phyloP scores from a whole-genome alignment of 257 asterid species.

The Sherardia arvensis region DNA sequence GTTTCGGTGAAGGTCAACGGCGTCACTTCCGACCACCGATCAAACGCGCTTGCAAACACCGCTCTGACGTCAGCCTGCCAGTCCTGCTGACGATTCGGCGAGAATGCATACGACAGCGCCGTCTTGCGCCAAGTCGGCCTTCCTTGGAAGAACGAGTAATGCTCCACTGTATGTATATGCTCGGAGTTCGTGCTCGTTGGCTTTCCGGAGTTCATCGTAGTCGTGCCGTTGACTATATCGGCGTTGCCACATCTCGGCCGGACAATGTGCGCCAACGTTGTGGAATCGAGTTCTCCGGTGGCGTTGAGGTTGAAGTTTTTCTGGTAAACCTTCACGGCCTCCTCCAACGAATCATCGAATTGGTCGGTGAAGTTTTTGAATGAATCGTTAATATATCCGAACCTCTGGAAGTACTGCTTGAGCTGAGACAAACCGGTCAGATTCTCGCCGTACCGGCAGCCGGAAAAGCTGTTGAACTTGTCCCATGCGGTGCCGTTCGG shows the following conservation, averaged over 20 bases:
- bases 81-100: slow-evolving; percentile 33
- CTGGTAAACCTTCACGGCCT: slow-evolving; percentile 59
- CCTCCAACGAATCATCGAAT: slow-evolving; percentile 45
- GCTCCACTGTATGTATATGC: slow-evolving; percentile 41
- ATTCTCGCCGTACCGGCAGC: slow-evolving; percentile 49
- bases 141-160: slow-evolving; percentile 61
- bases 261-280: slow-evolving; percentile 39
- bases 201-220: slow-evolving; percentile 42
- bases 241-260: slow-evolving; percentile 74
- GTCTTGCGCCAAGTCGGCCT: slow-evolving; percentile 59
- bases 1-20: slow-evolving; percentile 47
- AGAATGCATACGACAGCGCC: slow-evolving; percentile 53
- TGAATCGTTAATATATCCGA: slow-evolving; percentile 52
- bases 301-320: slow-evolving; percentile 56
- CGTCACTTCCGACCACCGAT: slow-evolving; percentile 83
- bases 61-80: slow-evolving; percentile 17
- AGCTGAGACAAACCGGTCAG: slow-evolving; percentile 35
- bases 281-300: slow-evolving; percentile 50
- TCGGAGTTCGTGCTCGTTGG: neutral
- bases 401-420: slow-evolving; percentile 54
- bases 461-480: slow-evolving; percentile 31
- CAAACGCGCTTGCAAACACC: slow-evolving; percentile 59
- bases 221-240: slow-evolving; percentile 54
- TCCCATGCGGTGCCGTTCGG: slow-evolving; percentile 54
- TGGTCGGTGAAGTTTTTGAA: slow-evolving; percentile 46